Evolutionary conservation across 139 green algal species (phyloP), one percentile per base, ranked within the genome.

Genomic region (Mesotaenium endlicherianum): DNA sequence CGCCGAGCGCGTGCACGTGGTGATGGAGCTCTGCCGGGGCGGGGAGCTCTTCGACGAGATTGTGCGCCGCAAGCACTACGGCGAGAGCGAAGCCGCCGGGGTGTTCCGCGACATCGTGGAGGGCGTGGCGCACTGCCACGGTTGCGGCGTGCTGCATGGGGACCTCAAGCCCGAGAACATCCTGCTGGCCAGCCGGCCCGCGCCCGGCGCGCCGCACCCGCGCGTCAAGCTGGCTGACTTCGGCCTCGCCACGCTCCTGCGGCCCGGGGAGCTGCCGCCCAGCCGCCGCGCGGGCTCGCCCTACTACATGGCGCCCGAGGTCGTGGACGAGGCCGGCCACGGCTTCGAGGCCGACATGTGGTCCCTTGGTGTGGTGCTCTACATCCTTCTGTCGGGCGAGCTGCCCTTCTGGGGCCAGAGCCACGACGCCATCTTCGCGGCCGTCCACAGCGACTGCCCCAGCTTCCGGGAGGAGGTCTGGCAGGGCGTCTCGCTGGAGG

Each of bases 11-110:
- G 75, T 82, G 49, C 75, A 82, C 58, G 20, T 82, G 20, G 58
- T 82, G 34, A 75, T 82, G 75, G 75, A 82, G 49, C 30, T 77
- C 4, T 82, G 75, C 58, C 26, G 41, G 16, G 57, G 96, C n/a
- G 96, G 96, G 0, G 94, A 98, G 91, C 92, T 99, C 16, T 99
- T 98, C 90, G 96, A 98, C 85, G 74, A 92, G 38, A 98, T 98
- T 55, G 92, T 97, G 3, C 77, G 88, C 1, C 74, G 88, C 93
- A 26, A 92, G 3, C 88, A 95, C 71, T 97, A 95, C 82, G 91
- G 75, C 44, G 95, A 98, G 90, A 93, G 92, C 80, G 92, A 94
- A 55, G 95, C 95, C 43, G 94, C 95, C 2, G 53, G 71, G 3
- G 86, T 96, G 36, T 92, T 97, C 49, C 90, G 94, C 8, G 95